phyloP scores from a whole-genome alignment of 2,329 filamentous ascomycete genomes.

The Talaromyces sp. region DNA sequence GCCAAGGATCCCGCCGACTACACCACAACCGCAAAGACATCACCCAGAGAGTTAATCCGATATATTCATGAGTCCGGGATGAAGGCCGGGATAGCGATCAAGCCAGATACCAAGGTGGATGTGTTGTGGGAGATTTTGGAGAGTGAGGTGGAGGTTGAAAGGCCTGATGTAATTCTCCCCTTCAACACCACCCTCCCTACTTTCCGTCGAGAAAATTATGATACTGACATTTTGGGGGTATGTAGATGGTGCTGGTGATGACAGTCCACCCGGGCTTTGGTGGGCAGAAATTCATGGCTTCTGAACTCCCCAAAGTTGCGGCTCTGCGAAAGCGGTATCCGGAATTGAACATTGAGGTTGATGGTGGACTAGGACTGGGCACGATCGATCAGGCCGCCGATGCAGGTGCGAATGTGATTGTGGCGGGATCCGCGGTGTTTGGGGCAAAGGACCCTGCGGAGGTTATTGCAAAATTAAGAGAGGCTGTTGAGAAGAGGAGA shows the following conservation, averaged over 20 bases:
- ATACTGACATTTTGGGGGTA: background rate
- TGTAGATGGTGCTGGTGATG: constrained; percentile 96
- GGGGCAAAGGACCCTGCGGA: constrained; percentile 82
- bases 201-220: too few species aligned
- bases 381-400: constrained; percentile 94
- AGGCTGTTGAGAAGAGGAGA: constrained; percentile 67
- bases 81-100: constrained; percentile 91
- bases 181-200: too few species aligned
- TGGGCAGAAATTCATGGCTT: constrained; percentile 97
- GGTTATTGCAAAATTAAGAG: constrained; percentile 77
- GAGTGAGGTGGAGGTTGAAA: constrained; percentile 65
- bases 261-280: constrained; percentile 97
- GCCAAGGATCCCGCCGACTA: constrained; percentile 70
- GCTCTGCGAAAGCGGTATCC: constrained; percentile 81
- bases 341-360: constrained; percentile 93
- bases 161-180: constrained; percentile 67
- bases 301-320: constrained; percentile 88
- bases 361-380: constrained; percentile 80
- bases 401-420: constrained; percentile 95
- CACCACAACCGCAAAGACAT: constrained; percentile 65
- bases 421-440: constrained; percentile 93
- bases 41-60: constrained; percentile 75
- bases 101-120: constrained; percentile 85
- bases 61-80: constrained; percentile 88
- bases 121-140: constrained; percentile 90